Evolutionary conservation across 2,329 filamentous ascomycete species (phyloP), one percentile per base, ranked within the genome.

Genomic region (Venturia effusa): DNA sequence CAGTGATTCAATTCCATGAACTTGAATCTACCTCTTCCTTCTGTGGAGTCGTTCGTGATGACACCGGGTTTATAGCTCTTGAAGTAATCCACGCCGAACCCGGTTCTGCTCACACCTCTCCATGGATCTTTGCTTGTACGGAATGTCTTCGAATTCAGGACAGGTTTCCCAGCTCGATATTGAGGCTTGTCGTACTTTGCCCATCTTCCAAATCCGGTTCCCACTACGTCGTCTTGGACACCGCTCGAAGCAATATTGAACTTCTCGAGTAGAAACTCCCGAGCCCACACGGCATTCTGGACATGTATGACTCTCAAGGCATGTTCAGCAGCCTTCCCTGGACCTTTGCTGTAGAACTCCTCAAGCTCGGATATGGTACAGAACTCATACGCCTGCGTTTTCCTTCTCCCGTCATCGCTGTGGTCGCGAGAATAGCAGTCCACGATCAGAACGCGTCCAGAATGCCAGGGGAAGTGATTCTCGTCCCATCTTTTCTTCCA

Each of bases 261-360:
- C 67, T 82, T 83, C 34, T 75, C 72, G 40, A 82, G 70, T 1
- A 83, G 70, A 66, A 77, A 83, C 1, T 71, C 71, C 40, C 75
- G 77, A 0, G 81, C 81, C 79, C 80, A 82, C 8, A 71, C 71
- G 7, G 80, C 80, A 66, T 83, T 83, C 68, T 83, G 81, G 4
- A 83, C 78, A 66, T 83, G 81, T 55, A 69, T 70, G 6, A 67
- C 61, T 48, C 67, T 64, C 43, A 65, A 66, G 55, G 66, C 66
- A 62, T 57, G 59, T 22, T 60, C 45, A 32, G 51, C 17, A 4
- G 19, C 27, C 39, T 64, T 59, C 1, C 59, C 51, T 19, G 65
- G 37, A 22, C 45, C 54, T 22, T 54, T 59, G 24, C 3, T 70
- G 66, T 81, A 82, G 66, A 80, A 77, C 32, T 70, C 73, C n/a